Evolutionary conservation across 2,329 filamentous ascomycete species (phyloP).

Genomic region (Tolypocladium pustulatum): DNA sequence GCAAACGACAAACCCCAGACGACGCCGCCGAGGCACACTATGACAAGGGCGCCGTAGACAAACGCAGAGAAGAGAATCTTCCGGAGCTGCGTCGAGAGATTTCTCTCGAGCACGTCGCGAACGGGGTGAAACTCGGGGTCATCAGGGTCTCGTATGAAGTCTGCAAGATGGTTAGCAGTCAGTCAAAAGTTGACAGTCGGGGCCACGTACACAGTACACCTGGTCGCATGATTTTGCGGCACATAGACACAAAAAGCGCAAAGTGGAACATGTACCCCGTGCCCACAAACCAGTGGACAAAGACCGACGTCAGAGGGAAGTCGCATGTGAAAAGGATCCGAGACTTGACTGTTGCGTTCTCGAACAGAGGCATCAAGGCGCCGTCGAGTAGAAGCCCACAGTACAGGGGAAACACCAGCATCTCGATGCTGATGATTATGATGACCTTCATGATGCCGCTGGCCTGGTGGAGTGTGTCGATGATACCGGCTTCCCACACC

Average conservation of each 20-base stretch:
- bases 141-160: slow-evolving; percentile 96
- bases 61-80: slow-evolving; percentile 96
- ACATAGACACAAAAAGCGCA: slow-evolving; percentile 97
- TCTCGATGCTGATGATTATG: slow-evolving; percentile 96
- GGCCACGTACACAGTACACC: slow-evolving; percentile 72
- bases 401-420: slow-evolving; percentile 94
- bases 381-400: slow-evolving; percentile 85
- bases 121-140: slow-evolving; percentile 98
- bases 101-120: slow-evolving; percentile 88
- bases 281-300: slow-evolving; percentile 97
- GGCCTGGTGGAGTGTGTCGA: slow-evolving; percentile 81
- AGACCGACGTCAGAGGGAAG: slow-evolving; percentile 81
- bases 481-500: slow-evolving; percentile 64
- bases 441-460: slow-evolving; percentile 97
- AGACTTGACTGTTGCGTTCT: slow-evolving; percentile 64
- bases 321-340: slow-evolving; percentile 67
- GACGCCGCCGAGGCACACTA: slow-evolving; percentile 87
- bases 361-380: slow-evolving; percentile 82
- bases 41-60: slow-evolving; percentile 87
- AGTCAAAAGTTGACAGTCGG: background rate
- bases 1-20: slow-evolving; percentile 77
- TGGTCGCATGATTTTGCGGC: slow-evolving; percentile 89
- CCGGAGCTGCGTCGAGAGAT: slow-evolving; percentile 80
- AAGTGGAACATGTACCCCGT: slow-evolving; percentile 99
- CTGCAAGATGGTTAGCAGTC: slow-evolving; percentile 26